Conservation (phyloP, 148 eudicot species). For the Rhododendron simsii region DNA sequence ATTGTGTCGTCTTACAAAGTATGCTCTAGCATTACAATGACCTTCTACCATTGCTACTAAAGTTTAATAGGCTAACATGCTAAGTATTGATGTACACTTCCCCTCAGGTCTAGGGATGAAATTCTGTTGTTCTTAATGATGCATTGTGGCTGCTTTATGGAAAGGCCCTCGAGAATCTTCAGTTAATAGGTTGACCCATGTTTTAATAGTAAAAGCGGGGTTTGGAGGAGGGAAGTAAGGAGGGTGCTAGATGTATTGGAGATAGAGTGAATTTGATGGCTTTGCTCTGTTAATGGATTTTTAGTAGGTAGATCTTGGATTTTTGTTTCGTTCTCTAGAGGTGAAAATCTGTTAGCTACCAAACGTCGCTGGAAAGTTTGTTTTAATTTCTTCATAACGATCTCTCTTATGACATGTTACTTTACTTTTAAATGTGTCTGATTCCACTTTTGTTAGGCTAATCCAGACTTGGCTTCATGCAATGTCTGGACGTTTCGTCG, state of each 20-base stretch:
- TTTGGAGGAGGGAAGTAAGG: background rate
- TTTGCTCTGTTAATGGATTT: background rate
- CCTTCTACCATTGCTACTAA: background rate
- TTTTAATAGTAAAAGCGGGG: background rate
- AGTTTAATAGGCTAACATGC: background rate
- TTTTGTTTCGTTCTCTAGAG: background rate
- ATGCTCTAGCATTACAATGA: background rate
- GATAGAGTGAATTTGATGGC: background rate
- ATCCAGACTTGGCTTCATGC: too few relatives aligned
- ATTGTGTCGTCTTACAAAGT: background rate
- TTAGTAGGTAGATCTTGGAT: background rate
- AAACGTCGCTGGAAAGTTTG: background rate
- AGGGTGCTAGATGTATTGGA: background rate
- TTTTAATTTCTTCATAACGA: background rate
- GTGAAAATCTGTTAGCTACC: background rate
- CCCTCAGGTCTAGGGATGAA: background rate
- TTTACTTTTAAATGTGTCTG: too few relatives aligned
- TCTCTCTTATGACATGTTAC: background rate
- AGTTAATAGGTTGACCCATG: background rate
- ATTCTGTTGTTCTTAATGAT: background rate
- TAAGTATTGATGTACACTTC: background rate
- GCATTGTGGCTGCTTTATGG: background rate
- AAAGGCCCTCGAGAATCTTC: background rate
- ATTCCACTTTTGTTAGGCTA: too few relatives aligned
- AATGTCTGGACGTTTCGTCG: too few relatives aligned